These are phyloP conservation scores for Setaria viridis DNA, from an alignment of 202 grass and related monocot species.

Conservation along the genomic window DNA sequence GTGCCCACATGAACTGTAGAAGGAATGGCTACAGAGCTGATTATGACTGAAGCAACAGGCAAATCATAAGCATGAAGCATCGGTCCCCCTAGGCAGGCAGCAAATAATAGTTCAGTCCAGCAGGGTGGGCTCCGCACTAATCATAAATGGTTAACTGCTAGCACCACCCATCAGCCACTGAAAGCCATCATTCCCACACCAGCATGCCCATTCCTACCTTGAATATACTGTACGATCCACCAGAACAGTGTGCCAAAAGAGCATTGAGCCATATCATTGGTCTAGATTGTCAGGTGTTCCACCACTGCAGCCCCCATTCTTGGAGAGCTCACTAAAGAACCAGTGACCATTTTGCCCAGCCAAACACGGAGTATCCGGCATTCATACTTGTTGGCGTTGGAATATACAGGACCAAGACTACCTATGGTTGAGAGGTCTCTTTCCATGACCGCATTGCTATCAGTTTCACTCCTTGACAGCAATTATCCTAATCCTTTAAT, in stretches of 20 bases:
- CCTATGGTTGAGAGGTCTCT: conserved; percentile 45
- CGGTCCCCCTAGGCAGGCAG: conserved; percentile 39
- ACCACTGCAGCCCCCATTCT: not conserved
- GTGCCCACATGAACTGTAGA: conserved; percentile 39
- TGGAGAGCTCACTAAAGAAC: conserved; percentile 3
- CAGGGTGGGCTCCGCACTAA: conserved; percentile 5
- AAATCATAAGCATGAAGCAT: conserved; percentile 34
- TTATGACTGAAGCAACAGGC: conserved; percentile 51
- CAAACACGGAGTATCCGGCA: conserved; percentile 7
- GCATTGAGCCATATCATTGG: conserved; percentile 18
- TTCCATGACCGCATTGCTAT: conserved; percentile 32
- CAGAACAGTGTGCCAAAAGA: conserved; percentile 30
- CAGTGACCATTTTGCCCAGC: conserved; percentile 3
- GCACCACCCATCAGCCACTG: conserved; percentile 29
- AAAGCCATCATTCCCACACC: conserved; percentile 41
- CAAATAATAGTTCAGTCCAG: conserved; percentile 40
- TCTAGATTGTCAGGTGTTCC: conserved; percentile 28
- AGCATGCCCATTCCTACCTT: conserved; percentile 39
- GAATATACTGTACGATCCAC: conserved; percentile 32
- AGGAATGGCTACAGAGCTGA: conserved; percentile 44
- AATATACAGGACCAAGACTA: not conserved
- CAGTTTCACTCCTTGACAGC: not conserved
- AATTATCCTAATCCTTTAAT: conserved; percentile 11
- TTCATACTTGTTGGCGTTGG: conserved; percentile 3
- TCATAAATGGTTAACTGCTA: conserved; percentile 31